phyloP scores from a whole-genome alignment of 2,329 filamentous ascomycete genomes.

The Fonsecaea pedrosoi region DNA sequence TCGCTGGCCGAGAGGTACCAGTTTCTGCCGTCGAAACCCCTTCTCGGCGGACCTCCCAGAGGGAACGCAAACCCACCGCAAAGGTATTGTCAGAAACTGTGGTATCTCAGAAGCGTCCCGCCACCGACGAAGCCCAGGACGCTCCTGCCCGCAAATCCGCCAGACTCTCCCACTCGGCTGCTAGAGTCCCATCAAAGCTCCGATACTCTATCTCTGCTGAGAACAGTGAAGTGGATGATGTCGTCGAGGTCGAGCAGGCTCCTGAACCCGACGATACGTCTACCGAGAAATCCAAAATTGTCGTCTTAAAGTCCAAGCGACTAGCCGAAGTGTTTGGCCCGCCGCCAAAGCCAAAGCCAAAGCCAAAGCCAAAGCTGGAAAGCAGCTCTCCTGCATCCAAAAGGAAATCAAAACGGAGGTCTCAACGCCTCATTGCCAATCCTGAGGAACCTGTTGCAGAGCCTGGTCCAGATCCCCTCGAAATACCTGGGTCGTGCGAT shows the following conservation, averaged over 20 bases:
- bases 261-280: constrained; percentile 6
- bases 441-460: background rate
- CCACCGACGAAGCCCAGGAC: constrained; percentile 26
- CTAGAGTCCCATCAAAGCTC: constrained; percentile 32
- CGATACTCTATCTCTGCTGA: constrained; percentile 28
- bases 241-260: constrained; percentile 1
- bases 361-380: background rate
- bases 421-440: background rate
- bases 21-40: constrained; percentile 11
- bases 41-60: constrained; percentile 25
- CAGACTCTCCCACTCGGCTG: constrained; percentile 24
- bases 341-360: background rate
- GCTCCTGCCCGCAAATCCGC: constrained; percentile 29
- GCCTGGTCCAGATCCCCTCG: background rate
- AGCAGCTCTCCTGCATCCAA: background rate
- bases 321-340: constrained; percentile 6
- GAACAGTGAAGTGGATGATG: constrained; percentile 13
- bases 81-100: constrained; percentile 27
- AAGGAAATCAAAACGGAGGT: constrained; percentile 4
- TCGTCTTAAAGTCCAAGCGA: constrained; percentile 26
- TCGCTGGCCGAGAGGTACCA: background rate
- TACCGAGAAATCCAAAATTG: constrained; percentile 20
- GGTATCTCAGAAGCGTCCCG: constrained; percentile 30
- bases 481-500: constrained; percentile 18
- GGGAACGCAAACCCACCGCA: constrained; percentile 33